phyloP scores from a whole-genome alignment of 148 eudicot species.

The Tetragonia tetragonoides region DNA sequence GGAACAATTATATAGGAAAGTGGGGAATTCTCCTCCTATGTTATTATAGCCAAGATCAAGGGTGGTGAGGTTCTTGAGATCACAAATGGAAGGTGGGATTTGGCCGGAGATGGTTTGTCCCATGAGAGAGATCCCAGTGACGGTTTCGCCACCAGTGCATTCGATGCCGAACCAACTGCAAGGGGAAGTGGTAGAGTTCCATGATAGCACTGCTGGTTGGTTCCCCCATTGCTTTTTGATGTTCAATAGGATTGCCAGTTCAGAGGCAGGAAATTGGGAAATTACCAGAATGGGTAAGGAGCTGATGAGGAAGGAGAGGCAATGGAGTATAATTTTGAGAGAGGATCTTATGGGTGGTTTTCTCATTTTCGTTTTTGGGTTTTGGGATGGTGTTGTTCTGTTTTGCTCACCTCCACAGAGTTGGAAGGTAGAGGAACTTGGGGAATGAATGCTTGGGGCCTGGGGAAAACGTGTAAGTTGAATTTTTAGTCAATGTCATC shows the following conservation, averaged over 20 bases:
- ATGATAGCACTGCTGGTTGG: slow-evolving; percentile 34
- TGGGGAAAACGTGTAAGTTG: too few species aligned
- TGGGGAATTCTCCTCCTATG: slow-evolving; percentile 51
- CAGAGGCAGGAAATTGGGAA: slow-evolving; percentile 45
- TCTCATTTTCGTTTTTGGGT: slow-evolving; percentile 23
- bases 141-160: slow-evolving; percentile 33
- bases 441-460: neutral
- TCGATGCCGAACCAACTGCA: slow-evolving; percentile 63
- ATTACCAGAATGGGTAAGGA: slow-evolving; percentile 45
- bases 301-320: slow-evolving; percentile 27
- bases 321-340: neutral
- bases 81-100: slow-evolving; percentile 56
- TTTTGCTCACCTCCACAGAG: neutral
- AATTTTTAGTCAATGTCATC: too few species aligned
- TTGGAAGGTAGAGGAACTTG: neutral
- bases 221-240: slow-evolving; percentile 51
- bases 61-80: slow-evolving; percentile 39
- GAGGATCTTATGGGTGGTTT: slow-evolving; percentile 14
- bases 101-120: slow-evolving; percentile 17
- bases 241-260: slow-evolving; percentile 41
- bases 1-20: slow-evolving; percentile 43
- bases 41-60: slow-evolving; percentile 46
- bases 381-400: neutral
- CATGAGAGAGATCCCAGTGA: slow-evolving; percentile 35
- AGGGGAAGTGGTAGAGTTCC: slow-evolving; percentile 51